phyloP scores from a whole-genome alignment of 306 rosid genomes.

The Quercus robur region DNA sequence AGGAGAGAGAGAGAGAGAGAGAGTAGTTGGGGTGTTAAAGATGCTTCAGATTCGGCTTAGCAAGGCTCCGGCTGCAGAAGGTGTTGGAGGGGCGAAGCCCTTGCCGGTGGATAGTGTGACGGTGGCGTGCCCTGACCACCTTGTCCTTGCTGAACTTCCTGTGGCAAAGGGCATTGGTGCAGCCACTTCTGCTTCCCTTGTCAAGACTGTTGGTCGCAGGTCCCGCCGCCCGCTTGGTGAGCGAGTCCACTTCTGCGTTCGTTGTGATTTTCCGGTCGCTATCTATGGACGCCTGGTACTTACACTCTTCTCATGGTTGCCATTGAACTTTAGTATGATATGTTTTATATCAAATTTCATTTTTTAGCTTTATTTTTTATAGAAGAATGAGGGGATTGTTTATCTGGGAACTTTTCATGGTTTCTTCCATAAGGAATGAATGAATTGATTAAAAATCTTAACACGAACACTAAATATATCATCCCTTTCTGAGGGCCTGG shows the following conservation, averaged over 20 bases:
- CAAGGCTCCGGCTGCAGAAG: constrained; percentile 58
- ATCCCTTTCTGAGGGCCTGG: neutral
- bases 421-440: neutral
- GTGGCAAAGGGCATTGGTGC: constrained; percentile 96
- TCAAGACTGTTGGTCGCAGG: constrained; percentile 81
- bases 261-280: constrained; percentile 90
- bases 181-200: constrained; percentile 60
- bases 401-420: no score
- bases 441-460: neutral
- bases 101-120: constrained; percentile 71
- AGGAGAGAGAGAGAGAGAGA: constrained; percentile 13
- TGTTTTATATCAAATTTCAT: neutral
- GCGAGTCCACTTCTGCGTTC: constrained; percentile 93
- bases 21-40: constrained; percentile 19
- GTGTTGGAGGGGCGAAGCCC: constrained; percentile 53
- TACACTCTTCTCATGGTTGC: neutral
- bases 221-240: constrained; percentile 99
- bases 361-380: neutral
- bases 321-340: neutral
- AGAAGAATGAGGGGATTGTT: neutral
- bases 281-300: constrained; percentile 88
- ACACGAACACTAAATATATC: neutral
- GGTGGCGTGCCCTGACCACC: constrained; percentile 98
- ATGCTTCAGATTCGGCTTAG: constrained; percentile 99
- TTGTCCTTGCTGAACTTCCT: constrained; percentile 93